Conservation (phyloP, 2,329 filamentous ascomycete genomes). For the Pezicula radicicola region DNA sequence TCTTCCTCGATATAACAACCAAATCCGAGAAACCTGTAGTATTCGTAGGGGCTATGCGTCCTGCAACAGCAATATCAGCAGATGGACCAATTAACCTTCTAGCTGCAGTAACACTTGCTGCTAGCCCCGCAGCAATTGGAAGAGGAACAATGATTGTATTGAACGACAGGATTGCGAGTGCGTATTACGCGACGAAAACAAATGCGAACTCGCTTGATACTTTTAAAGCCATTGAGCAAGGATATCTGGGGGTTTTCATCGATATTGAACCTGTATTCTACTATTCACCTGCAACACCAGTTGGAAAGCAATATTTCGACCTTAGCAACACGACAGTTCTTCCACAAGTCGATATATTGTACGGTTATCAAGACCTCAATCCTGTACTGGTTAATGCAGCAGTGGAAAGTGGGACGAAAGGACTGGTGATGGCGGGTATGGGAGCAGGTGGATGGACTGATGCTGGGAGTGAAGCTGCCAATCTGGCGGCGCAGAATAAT, state of each 20-base stretch:
- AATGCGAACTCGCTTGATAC: slow-evolving; percentile 60
- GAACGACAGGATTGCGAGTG: slow-evolving; percentile 56
- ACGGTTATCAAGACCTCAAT: slow-evolving; percentile 3
- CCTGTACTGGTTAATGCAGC: background rate
- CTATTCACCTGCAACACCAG: slow-evolving; percentile 37
- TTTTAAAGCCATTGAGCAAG: slow-evolving; percentile 55
- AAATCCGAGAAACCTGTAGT: slow-evolving; percentile 55
- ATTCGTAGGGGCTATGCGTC: slow-evolving; percentile 58
- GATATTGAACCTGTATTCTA: slow-evolving; percentile 57
- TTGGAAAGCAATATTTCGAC: slow-evolving; percentile 5
- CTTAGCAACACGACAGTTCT: background rate
- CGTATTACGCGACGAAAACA: slow-evolving; percentile 57
- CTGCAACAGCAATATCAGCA: slow-evolving; percentile 55
- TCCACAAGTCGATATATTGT: slow-evolving; percentile 5
- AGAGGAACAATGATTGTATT: slow-evolving; percentile 57
- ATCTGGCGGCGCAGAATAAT: background rate
- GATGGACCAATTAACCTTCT: slow-evolving; percentile 60
- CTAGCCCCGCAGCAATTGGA: slow-evolving; percentile 36
- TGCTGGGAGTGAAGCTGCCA: background rate
- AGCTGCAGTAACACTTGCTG: slow-evolving; percentile 55
- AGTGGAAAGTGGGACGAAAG: slow-evolving; percentile 1
- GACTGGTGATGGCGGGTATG: slow-evolving; percentile 4
- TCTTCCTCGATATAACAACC: slow-evolving; percentile 56
- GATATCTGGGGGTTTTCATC: slow-evolving; percentile 54
- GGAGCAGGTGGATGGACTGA: slow-evolving; percentile 4